Evolutionary conservation across 176 grass and related monocot genomes (phyloP), one percentile per base, ranked within the genome.

Genomic region (Carex kokanica): DNA sequence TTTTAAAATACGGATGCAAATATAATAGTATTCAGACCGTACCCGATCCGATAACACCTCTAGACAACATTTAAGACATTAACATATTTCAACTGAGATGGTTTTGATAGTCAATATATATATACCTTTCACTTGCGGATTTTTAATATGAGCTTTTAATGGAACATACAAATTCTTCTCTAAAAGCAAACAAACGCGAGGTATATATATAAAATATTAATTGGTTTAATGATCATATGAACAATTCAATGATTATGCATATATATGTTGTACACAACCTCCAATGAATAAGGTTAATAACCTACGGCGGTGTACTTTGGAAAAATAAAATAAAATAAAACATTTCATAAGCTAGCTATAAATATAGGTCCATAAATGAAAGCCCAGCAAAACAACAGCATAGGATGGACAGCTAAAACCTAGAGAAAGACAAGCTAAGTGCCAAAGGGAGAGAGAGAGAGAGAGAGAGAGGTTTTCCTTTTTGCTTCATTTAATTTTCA

Each of bases 361-460:
- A 5, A 38, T 38, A 58, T 61, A 77, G 72, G 72, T 54, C 14
- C 29, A 77, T 77, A 77, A 77, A 54, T 77, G 72, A 54, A 53
- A 53, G 24, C 23, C 20, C 49, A 54, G 9, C 17, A 16, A 13
- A 75, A 15, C 45, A 77, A 13, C 4, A 74, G 69, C 9, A 43
- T 20, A 71, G 67, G 8, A 6, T 0, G 9, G 4, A 36, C 21
- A 55, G 12, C 72, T 77, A 77, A 77, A 77, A 77, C 72, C 72
- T 77, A 77, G 72, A 75, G 47, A 11, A 27, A 77, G 72, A 75
- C 47, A 11, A 27, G 72, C 72, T 16, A 27, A 75, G 71, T 74
- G 71, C 45, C 29, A 54, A 75, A 54, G 23, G 47, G 5, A 45
- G 1, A 1, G 8, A 45, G 43, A 9, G 8, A 41, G 40, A 41